phyloP scores from a whole-genome alignment of 768 basidiomycete genomes.

The Termitomyces eurrhizus region DNA sequence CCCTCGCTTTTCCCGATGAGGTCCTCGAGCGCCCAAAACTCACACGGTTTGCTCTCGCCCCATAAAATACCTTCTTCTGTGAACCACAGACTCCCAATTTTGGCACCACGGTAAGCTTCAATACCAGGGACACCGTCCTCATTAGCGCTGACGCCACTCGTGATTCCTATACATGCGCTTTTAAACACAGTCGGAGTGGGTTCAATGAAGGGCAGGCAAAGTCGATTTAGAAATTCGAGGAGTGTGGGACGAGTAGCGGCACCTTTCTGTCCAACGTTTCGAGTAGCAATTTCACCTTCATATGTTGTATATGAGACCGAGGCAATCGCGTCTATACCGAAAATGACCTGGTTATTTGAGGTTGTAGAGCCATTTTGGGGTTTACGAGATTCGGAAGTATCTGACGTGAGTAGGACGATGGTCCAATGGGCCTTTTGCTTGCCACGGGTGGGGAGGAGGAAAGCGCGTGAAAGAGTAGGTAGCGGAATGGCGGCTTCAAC shows the following conservation, averaged over 20 bases:
- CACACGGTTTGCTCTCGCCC: conserved; percentile 74
- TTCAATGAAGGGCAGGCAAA: conserved; percentile 40
- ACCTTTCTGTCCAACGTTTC: conserved; percentile 42
- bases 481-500: conserved; percentile 51
- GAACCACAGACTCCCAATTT: conserved; percentile 72
- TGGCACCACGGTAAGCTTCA: conserved; percentile 70
- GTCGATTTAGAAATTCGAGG: conserved; percentile 46
- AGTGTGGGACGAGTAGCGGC: conserved; percentile 46
- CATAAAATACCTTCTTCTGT: conserved; percentile 62
- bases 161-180: conserved; percentile 41
- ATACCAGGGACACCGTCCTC: conserved; percentile 54
- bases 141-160: conserved; percentile 30
- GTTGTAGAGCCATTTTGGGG: conserved; percentile 26
- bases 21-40: conserved; percentile 67
- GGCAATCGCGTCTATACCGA: conserved; percentile 61
- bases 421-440: conserved; percentile 74
- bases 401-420: conserved; percentile 56
- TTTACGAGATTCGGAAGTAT: conserved; percentile 44
- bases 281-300: conserved; percentile 22
- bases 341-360: conserved; percentile 55
- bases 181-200: conserved; percentile 52
- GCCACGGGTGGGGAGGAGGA: conserved; percentile 71
- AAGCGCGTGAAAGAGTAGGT: conserved; percentile 51
- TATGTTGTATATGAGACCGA: conserved; percentile 42
- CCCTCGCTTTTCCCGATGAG: conserved; percentile 48